Evolutionary conservation across 2,329 filamentous ascomycete species (phyloP).

Genomic region (Alternaria brassicicola): DNA sequence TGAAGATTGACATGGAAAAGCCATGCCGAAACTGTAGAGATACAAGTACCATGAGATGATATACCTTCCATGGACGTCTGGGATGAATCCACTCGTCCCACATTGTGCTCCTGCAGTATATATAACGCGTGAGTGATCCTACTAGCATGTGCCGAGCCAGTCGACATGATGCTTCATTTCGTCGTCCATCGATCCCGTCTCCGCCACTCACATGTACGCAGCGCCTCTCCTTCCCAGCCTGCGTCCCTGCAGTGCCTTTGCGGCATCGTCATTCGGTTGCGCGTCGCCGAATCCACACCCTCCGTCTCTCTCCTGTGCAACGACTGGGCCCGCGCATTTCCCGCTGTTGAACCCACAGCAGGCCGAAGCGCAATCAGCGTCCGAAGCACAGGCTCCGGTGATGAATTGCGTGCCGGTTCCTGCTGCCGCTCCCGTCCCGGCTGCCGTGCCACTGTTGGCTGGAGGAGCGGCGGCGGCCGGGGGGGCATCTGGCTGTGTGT

Average conservation of each 20-base stretch:
- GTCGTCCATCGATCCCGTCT: not conserved
- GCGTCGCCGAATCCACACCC: slow-evolving; percentile 48
- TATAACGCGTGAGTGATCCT: not conserved
- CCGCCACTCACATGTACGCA: slow-evolving; percentile 23
- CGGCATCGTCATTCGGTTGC: slow-evolving; percentile 43
- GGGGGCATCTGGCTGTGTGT: not conserved
- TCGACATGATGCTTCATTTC: not conserved
- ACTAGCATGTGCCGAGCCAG: not conserved
- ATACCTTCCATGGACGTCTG: not conserved
- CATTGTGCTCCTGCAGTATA: not conserved
- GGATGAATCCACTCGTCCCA: not conserved
- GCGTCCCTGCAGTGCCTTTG: slow-evolving; percentile 30
- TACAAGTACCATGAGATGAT: not conserved
- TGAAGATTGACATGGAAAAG: not conserved
- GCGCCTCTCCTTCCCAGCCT: slow-evolving; percentile 31
- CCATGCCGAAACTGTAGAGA: not conserved
- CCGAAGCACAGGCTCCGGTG: slow-evolving; percentile 46
- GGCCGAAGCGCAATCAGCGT: slow-evolving; percentile 48
- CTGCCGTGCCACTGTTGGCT: not conserved
- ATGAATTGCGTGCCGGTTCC: slow-evolving; percentile 47
- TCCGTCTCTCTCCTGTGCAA: slow-evolving; percentile 46
- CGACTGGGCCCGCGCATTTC: slow-evolving; percentile 40
- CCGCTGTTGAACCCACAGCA: slow-evolving; percentile 47
- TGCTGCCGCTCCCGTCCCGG: not conserved
- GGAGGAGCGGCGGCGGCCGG: not conserved